Conservation (phyloP, 129 eudicot genomes). For the Escallonia rubra region DNA sequence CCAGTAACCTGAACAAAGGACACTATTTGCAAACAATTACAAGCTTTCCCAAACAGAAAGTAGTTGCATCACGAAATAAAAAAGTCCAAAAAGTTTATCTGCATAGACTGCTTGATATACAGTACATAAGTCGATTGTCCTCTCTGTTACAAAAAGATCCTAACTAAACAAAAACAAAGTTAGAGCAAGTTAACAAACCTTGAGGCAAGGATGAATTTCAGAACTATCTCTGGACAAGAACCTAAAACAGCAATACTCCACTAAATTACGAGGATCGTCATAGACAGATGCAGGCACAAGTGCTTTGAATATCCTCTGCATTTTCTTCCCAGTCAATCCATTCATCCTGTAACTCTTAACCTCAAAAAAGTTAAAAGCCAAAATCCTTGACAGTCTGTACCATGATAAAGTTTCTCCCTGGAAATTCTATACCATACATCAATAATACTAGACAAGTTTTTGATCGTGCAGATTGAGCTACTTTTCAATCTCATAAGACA, state of each 20-base stretch:
- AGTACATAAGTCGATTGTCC: not conserved
- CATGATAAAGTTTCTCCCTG: too few species aligned
- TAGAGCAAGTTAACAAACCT: constrained; percentile 30
- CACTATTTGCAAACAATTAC: too few species aligned
- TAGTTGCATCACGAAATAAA: not conserved
- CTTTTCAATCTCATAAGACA: too few species aligned
- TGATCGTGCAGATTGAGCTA: too few species aligned
- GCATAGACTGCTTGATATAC: not conserved
- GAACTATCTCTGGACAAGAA: constrained; percentile 58
- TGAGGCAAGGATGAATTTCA: constrained; percentile 56
- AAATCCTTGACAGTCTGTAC: constrained; percentile 2
- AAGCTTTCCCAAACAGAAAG: not conserved
- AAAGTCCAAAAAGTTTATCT: not conserved
- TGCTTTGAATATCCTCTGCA: constrained; percentile 61
- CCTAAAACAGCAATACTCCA: constrained; percentile 77
- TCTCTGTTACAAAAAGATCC: not conserved
- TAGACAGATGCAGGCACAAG: constrained; percentile 50
- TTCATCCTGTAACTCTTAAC: constrained; percentile 60
- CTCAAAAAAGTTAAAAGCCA: constrained; percentile 17
- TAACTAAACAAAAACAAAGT: not conserved
- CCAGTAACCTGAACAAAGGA: too few species aligned
- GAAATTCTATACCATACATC: not conserved
- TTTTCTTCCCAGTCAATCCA: constrained; percentile 62
- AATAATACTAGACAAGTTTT: too few species aligned
- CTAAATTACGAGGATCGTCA: constrained; percentile 51